phyloP scores from a whole-genome alignment of 352 stramenopile species.

The Pythium folliculosum region DNA sequence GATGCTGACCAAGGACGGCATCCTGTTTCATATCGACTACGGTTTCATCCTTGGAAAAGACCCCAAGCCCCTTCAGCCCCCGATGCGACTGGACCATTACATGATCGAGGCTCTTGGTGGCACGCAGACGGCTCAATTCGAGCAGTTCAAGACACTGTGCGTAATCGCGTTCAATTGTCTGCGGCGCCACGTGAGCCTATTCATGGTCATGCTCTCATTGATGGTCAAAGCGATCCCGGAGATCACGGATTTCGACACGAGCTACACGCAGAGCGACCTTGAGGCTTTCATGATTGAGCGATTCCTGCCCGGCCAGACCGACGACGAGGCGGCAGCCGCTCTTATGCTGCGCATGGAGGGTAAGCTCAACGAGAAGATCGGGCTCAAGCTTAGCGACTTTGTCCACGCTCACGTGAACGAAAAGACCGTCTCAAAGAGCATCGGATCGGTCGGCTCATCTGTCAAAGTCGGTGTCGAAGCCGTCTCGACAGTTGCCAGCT shows the following conservation, averaged over 20 bases:
- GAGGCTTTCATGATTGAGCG: slow-evolving; percentile 84
- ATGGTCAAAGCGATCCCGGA: slow-evolving; percentile 82
- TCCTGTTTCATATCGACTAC: slow-evolving; percentile 99
- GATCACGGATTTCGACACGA: slow-evolving; percentile 85
- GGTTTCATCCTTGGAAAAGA: slow-evolving; percentile 98
- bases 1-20: slow-evolving; percentile 95
- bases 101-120: slow-evolving; percentile 87
- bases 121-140: slow-evolving; percentile 75
- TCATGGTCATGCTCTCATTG: slow-evolving; percentile 86
- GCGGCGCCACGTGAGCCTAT: slow-evolving; percentile 80
- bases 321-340: slow-evolving; percentile 79
- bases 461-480: slow-evolving; percentile 82
- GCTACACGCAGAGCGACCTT: slow-evolving; percentile 84
- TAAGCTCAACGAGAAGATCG: slow-evolving; percentile 87
- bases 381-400: slow-evolving; percentile 85
- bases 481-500: slow-evolving; percentile 79
- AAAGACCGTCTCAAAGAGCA: slow-evolving; percentile 83
- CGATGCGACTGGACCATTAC: slow-evolving; percentile 96
- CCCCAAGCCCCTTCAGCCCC: slow-evolving; percentile 97
- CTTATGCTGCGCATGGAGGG: slow-evolving; percentile 85
- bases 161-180: slow-evolving; percentile 88
- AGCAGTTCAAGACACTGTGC: slow-evolving; percentile 88
- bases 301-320: slow-evolving; percentile 77
- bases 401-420: slow-evolving; percentile 85
- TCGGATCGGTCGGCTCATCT: slow-evolving; percentile 75